Evolutionary conservation across 2,329 filamentous ascomycete species (phyloP).

Genomic region (Trichoderma polysporum): DNA sequence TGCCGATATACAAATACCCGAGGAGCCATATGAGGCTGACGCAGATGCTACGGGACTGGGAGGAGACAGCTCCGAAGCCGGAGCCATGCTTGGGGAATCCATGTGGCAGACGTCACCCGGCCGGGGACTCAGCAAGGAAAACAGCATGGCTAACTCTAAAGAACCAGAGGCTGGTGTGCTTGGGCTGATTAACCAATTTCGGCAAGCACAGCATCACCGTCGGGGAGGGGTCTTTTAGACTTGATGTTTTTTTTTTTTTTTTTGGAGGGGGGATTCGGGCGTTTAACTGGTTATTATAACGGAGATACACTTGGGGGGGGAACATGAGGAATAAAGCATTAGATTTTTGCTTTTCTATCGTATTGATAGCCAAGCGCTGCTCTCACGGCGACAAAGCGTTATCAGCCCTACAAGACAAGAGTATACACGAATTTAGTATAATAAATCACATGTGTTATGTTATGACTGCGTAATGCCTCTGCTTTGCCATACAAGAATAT

Average conservation of each 20-base stretch:
- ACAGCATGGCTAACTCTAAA: conserved; percentile 46
- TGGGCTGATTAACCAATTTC: conserved; percentile 58
- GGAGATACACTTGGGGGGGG: neutral
- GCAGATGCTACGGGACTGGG: conserved; percentile 50
- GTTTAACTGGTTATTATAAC: neutral
- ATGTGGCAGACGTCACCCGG: conserved; percentile 59
- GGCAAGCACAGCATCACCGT: conserved; percentile 55
- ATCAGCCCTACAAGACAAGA: neutral
- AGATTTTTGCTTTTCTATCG: neutral
- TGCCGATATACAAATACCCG: conserved; percentile 52
- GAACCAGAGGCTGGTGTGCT: conserved; percentile 56
- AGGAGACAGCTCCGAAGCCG: conserved; percentile 51
- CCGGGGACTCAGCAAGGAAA: conserved; percentile 51
- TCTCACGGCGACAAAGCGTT: neutral
- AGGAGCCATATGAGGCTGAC: conserved; percentile 54
- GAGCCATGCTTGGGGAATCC: conserved; percentile 55
- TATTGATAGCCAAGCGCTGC: neutral
- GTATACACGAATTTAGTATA: neutral
- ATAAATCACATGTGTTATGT: neutral
- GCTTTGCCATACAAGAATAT: neutral
- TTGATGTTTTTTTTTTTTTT: neutral
- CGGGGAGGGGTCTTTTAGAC: conserved; percentile 38
- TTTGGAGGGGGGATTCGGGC: neutral
- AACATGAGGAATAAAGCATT: neutral
- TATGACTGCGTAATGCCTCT: neutral